phyloP scores from a whole-genome alignment of 176 grass and related monocot genomes.

The Guadua angustifolia region DNA sequence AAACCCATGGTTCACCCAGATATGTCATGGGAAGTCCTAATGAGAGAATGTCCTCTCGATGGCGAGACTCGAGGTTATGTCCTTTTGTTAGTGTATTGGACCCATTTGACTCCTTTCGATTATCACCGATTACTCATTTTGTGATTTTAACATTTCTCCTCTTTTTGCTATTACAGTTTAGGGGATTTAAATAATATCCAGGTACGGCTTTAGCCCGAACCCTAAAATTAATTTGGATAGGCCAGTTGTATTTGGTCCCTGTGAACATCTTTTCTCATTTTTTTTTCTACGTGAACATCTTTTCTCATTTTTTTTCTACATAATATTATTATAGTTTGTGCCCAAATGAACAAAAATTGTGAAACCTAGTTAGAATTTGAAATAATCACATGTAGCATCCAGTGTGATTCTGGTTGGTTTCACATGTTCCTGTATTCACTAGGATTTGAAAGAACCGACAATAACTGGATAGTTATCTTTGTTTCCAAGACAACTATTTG shows the following conservation, averaged over 20 bases:
- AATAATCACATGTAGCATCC: background rate
- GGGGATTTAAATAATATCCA: no score
- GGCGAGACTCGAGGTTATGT: no score
- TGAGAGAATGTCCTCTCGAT: no score
- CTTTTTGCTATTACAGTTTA: no score
- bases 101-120: no score
- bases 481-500: background rate
- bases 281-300: constrained; percentile 1
- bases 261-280: no score
- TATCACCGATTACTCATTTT: no score
- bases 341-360: background rate
- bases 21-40: no score
- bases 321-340: background rate
- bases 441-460: background rate
- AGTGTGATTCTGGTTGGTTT: constrained; percentile 12
- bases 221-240: background rate
- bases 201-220: background rate
- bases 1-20: no score
- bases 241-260: background rate
- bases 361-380: background rate
- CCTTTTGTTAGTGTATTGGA: no score
- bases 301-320: constrained; percentile 16
- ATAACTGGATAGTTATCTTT: constrained; percentile 15
- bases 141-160: no score
- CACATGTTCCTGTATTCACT: constrained; percentile 4